Conservation (phyloP, 164 flowering plant genomes). For the Tetracentron sinense region DNA sequence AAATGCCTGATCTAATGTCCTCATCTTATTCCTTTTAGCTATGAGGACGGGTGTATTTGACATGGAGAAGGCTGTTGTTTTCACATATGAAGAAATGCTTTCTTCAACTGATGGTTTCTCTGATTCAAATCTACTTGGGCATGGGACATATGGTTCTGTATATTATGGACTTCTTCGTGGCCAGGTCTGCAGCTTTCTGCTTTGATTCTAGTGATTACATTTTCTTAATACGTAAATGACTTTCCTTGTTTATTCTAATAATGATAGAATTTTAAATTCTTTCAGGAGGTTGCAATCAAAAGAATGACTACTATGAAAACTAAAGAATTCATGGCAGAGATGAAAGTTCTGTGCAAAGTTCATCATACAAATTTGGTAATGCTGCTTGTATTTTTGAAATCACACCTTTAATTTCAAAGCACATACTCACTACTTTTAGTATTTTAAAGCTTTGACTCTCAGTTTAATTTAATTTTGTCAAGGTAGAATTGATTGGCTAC, state of each 20-base stretch:
- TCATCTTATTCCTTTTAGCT: conserved; percentile 42
- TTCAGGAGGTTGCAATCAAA: conserved; percentile 88
- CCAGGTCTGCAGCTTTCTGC: conserved; percentile 44
- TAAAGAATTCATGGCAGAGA: conserved; percentile 77
- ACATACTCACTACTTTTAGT: conserved; percentile 4
- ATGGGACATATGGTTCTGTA: conserved; percentile 93
- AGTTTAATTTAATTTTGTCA: conserved; percentile 47
- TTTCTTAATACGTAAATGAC: neutral
- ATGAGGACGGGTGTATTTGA: conserved; percentile 67
- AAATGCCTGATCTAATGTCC: neutral
- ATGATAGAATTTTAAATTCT: conserved; percentile 11
- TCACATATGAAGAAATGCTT: conserved; percentile 70
- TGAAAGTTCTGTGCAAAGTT: conserved; percentile 90
- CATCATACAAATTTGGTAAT: conserved; percentile 93
- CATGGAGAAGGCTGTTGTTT: conserved; percentile 81
- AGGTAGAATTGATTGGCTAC: conserved; percentile 98
- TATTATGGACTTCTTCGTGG: conserved; percentile 71
- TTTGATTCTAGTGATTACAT: neutral
- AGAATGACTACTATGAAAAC: conserved; percentile 90
- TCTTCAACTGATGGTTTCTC: conserved; percentile 74
- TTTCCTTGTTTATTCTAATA: neutral
- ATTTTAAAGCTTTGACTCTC: conserved; percentile 27
- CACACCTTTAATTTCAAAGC: neutral
- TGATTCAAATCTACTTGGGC: conserved; percentile 84
- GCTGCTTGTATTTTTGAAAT: conserved; percentile 8